A percentile compares a stretch with the other conserved stretches of the same genome.
Evolutionary conservation across 108 stramenopile species (phyloP).

Genomic region (Discostella pseudostelligera): DNA sequence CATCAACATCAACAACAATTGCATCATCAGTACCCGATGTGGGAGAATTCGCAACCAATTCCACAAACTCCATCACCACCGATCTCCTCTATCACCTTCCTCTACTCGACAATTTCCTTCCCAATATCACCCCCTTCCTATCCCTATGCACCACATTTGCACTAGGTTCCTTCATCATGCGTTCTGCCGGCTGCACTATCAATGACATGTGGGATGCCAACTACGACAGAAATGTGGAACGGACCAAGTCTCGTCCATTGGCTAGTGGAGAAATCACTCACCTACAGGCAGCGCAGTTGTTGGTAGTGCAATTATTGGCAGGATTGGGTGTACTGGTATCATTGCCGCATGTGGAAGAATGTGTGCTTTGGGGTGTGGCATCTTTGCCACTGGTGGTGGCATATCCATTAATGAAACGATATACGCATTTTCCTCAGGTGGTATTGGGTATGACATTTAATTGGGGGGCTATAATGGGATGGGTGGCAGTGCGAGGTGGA

Average conservation of each 20-base stretch:
- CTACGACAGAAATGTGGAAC: constrained; percentile 81
- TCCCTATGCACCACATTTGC: constrained; percentile 62
- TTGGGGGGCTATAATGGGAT: constrained; percentile 97
- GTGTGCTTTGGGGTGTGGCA: constrained; percentile 81
- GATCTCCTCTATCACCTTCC: too few relatives aligned
- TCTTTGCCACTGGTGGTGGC: constrained; percentile 88
- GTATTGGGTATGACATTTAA: constrained; percentile 97
- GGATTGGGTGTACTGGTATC: constrained; percentile 88
- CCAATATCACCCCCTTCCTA: too few relatives aligned
- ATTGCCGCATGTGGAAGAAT: constrained; percentile 74
- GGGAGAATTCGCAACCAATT: too few relatives aligned
- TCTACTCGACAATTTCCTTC: too few relatives aligned
- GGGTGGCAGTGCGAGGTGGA: constrained; percentile 72
- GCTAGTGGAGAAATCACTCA: constrained; percentile 72
- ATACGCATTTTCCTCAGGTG: constrained; percentile 91
- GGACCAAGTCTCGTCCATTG: constrained; percentile 89
- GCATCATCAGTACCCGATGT: too few relatives aligned
- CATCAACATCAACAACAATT: too few relatives aligned
- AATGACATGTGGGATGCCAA: constrained; percentile 98
- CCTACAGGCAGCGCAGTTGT: constrained; percentile 75
- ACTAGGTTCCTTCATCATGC: constrained; percentile 91
- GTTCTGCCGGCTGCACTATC: constrained; percentile 96
- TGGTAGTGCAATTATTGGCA: constrained; percentile 79
- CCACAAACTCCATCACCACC: too few relatives aligned
- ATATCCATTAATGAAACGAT: constrained; percentile 97